Conservation (phyloP, 2,329 filamentous ascomycete species). For the Aspergillus japonicus region DNA sequence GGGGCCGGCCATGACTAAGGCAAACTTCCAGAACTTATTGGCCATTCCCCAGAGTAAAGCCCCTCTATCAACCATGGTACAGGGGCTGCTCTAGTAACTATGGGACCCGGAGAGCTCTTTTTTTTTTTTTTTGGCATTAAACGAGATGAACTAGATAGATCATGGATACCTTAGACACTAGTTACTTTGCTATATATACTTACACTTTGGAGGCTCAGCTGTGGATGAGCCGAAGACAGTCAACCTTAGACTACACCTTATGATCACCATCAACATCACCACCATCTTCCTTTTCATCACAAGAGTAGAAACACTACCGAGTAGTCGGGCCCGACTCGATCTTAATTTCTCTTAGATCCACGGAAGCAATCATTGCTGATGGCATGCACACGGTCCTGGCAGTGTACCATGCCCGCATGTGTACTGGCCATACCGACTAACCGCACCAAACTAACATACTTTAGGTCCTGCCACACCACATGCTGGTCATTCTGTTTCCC, state of each 20-base stretch:
- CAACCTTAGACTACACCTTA: too few species aligned
- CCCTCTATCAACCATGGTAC: conserved; percentile 19
- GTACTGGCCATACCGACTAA: background rate
- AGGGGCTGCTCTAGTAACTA: conserved; percentile 6
- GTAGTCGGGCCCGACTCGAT: background rate
- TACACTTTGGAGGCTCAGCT: too few species aligned
- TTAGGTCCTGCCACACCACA: background rate
- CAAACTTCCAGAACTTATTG: background rate
- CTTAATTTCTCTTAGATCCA: background rate
- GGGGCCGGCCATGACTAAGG: background rate
- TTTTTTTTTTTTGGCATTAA: background rate
- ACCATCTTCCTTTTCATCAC: too few species aligned
- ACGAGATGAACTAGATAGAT: too few species aligned
- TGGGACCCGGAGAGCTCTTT: background rate
- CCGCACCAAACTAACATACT: background rate
- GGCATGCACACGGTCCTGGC: background rate
- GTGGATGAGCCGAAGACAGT: too few species aligned
- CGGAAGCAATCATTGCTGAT: background rate
- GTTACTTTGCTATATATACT: too few species aligned
- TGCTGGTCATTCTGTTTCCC: background rate
- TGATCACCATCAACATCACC: too few species aligned
- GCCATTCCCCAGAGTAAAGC: conserved; percentile 1
- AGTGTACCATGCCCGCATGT: background rate
- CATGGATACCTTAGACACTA: too few species aligned
- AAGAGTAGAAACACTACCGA: too few species aligned